A percentile compares a stretch with the other conserved stretches of the same genome.
Evolutionary conservation across 441 rosid genomes (phyloP).

Genomic region (Croton laevigatus): DNA sequence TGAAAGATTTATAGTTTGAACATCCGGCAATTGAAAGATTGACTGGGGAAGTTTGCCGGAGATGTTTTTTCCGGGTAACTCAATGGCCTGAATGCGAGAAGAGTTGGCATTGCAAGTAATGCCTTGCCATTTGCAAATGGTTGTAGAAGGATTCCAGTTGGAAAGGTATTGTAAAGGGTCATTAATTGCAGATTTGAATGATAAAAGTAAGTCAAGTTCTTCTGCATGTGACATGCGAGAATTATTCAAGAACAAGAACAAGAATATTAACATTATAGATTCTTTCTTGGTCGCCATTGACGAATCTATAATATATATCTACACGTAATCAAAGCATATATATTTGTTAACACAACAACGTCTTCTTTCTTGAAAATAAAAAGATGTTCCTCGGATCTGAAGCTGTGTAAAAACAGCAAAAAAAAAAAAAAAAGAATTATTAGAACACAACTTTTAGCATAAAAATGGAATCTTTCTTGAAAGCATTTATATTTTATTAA

Average conservation of each 20-base stretch:
- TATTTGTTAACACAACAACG: not conserved
- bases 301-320: conserved; percentile 1
- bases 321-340: not conserved
- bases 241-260: conserved; percentile 35
- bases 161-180: conserved; percentile 61
- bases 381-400: conserved; percentile 35
- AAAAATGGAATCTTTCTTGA: conserved; percentile 2
- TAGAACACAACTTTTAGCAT: conserved; percentile 18
- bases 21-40: conserved; percentile 47
- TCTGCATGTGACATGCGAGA: conserved; percentile 38
- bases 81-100: conserved; percentile 45
- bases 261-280: conserved; percentile 27
- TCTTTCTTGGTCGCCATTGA: conserved; percentile 29
- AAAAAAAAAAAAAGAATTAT: conserved; percentile 9
- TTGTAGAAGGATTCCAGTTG: conserved; percentile 54
- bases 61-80: conserved; percentile 56
- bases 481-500: not conserved
- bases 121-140: conserved; percentile 67
- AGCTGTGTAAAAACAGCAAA: too few relatives aligned
- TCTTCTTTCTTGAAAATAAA: conserved; percentile 11
- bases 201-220: conserved; percentile 53
- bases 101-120: conserved; percentile 49
- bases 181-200: conserved; percentile 55
- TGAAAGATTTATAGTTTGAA: conserved; percentile 57
- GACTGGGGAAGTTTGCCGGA: conserved; percentile 49